Conservation (phyloP, 2,329 filamentous ascomycete species). For the Microsporum canis region DNA sequence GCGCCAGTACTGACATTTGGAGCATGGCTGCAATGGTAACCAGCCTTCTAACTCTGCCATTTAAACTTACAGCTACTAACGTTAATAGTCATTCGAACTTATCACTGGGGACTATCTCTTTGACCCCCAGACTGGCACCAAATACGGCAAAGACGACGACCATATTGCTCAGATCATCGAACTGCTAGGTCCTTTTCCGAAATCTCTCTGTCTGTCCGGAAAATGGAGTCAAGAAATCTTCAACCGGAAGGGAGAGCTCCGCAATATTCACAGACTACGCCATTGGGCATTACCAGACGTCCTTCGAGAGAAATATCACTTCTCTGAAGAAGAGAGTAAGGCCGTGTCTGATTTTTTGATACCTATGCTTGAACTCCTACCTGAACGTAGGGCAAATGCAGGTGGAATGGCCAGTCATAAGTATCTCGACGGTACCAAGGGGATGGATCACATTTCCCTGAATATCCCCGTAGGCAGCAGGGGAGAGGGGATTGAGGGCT, state of each 20-base stretch:
- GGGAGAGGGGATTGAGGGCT: conserved; percentile 89
- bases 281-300: conserved; percentile 95
- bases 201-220: conserved; percentile 77
- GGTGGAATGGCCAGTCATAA: conserved; percentile 83
- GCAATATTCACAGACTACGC: conserved; percentile 90
- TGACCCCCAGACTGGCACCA: conserved; percentile 94
- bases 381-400: conserved; percentile 83
- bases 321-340: conserved; percentile 68
- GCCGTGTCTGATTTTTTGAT: conserved; percentile 70
- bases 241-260: conserved; percentile 90
- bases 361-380: conserved; percentile 83
- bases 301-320: conserved; percentile 92
- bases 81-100: conserved; percentile 56
- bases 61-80: background rate
- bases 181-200: conserved; percentile 83
- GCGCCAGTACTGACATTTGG: conserved; percentile 98
- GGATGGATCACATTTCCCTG: conserved; percentile 72
- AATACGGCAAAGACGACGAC: conserved; percentile 98
- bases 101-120: conserved; percentile 98
- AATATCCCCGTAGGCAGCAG: conserved; percentile 66
- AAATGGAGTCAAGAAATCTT: conserved; percentile 99
- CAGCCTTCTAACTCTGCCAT: background rate
- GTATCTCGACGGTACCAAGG: conserved; percentile 74
- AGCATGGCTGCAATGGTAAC: conserved; percentile 97
- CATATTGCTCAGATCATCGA: conserved; percentile 99